Conservation (phyloP, 106 monocot species). For the Allium cepa region DNA sequence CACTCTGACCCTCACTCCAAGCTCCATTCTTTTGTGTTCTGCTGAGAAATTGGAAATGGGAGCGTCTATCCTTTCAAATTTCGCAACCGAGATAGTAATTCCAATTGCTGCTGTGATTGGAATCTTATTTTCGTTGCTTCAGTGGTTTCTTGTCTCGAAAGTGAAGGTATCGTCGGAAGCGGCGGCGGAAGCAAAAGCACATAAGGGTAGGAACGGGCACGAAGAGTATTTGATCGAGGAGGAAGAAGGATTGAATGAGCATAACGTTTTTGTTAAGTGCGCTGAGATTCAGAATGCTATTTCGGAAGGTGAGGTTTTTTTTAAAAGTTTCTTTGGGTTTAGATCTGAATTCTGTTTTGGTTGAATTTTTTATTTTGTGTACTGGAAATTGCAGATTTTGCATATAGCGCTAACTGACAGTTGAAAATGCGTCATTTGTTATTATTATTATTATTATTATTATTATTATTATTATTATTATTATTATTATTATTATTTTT, state of each 20-base stretch:
- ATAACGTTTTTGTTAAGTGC: constrained; percentile 71
- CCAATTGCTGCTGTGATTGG: constrained; percentile 71
- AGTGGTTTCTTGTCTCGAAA: constrained; percentile 75
- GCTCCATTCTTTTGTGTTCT: too few relatives aligned
- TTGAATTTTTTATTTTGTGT: neutral
- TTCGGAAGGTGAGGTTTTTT: constrained; percentile 63
- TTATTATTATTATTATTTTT: too few relatives aligned
- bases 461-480: too few relatives aligned
- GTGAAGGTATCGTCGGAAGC: constrained; percentile 52
- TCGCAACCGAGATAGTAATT: constrained; percentile 71
- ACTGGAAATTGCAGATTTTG: neutral
- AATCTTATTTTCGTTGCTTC: constrained; percentile 64
- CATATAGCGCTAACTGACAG: neutral
- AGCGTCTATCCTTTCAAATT: constrained; percentile 44
- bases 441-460: too few relatives aligned
- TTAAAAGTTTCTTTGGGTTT: neutral
- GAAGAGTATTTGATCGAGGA: constrained; percentile 76
- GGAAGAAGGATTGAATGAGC: constrained; percentile 81
- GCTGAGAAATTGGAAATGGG: constrained; percentile 20
- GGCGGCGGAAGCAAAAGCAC: constrained; percentile 2
- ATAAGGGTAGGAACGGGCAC: constrained; percentile 39
- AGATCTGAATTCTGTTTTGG: too few relatives aligned
- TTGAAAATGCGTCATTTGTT: neutral
- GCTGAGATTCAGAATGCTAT: constrained; percentile 94
- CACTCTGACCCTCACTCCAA: too few relatives aligned